These are phyloP conservation scores for Hysterangium stoloniferum DNA, from an alignment of 768 basidiomycete genomes.

Conservation along the genomic window DNA sequence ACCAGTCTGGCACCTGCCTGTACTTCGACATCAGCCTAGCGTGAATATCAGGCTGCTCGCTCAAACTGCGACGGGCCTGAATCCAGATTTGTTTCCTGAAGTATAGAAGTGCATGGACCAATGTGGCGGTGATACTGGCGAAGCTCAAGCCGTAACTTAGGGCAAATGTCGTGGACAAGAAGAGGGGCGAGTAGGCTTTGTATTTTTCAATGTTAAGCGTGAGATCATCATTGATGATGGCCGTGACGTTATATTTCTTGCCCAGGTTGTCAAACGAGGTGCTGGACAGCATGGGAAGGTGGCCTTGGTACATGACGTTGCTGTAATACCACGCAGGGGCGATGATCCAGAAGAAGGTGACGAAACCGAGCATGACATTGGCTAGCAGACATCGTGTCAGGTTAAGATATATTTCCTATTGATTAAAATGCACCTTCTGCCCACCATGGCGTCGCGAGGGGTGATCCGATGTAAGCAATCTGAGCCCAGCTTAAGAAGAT, in stretches of 20 bases:
- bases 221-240: constrained; percentile 50
- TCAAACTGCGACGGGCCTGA: constrained; percentile 57
- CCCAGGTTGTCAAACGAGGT: constrained; percentile 72
- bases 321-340: constrained; percentile 43
- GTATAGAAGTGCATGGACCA: constrained; percentile 81
- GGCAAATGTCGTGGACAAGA: constrained; percentile 62
- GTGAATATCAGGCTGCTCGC: constrained; percentile 79
- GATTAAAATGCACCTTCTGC: constrained; percentile 16
- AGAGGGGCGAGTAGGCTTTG: constrained; percentile 74
- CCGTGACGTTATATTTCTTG: constrained; percentile 48
- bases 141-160: constrained; percentile 71
- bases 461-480: constrained; percentile 61
- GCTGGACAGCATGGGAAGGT: constrained; percentile 47
- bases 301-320: constrained; percentile 31
- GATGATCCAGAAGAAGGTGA: no score
- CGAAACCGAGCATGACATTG: no score
- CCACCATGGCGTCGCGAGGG: constrained; percentile 65
- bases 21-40: constrained; percentile 76
- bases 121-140: constrained; percentile 61
- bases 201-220: constrained; percentile 61
- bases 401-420: no score
- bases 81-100: constrained; percentile 73
- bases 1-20: constrained; percentile 56
- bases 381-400: no score
- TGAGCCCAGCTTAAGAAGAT: constrained; percentile 19